Evolutionary conservation across 2,329 filamentous ascomycete species (phyloP).

Genomic region (Epichloe gansuensis): DNA sequence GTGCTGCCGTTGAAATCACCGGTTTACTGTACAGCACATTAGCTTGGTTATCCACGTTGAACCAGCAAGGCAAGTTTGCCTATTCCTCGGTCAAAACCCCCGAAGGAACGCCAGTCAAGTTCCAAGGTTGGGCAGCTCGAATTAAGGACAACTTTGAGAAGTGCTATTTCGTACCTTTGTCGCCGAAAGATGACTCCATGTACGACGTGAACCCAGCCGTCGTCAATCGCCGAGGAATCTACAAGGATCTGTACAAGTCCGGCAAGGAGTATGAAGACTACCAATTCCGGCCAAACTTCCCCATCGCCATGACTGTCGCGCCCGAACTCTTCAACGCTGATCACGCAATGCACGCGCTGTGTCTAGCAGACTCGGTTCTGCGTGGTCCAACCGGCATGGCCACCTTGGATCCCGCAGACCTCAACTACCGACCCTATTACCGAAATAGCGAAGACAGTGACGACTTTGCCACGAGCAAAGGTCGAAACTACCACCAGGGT

Average conservation of each 20-base stretch:
- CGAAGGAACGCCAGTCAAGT: slow-evolving; percentile 50
- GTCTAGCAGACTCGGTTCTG: slow-evolving; percentile 65
- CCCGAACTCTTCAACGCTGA: slow-evolving; percentile 70
- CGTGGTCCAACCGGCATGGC: slow-evolving; percentile 89
- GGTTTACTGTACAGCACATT: slow-evolving; percentile 86
- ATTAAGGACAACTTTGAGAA: slow-evolving; percentile 82
- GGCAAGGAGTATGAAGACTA: slow-evolving; percentile 97
- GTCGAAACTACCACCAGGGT: slow-evolving; percentile 94
- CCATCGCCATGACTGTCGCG: slow-evolving; percentile 89
- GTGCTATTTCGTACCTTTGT: slow-evolving; percentile 73
- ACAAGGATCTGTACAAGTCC: slow-evolving; percentile 91
- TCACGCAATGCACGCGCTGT: slow-evolving; percentile 69
- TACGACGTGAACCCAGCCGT: slow-evolving; percentile 72
- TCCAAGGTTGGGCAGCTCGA: slow-evolving; percentile 64
- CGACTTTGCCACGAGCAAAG: slow-evolving; percentile 86
- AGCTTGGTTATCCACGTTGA: slow-evolving; percentile 60
- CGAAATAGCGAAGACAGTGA: slow-evolving; percentile 86
- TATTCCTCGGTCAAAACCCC: slow-evolving; percentile 59
- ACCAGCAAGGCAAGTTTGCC: slow-evolving; percentile 55
- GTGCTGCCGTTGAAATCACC: slow-evolving; percentile 88
- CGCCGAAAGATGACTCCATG: slow-evolving; percentile 53
- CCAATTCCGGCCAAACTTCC: slow-evolving; percentile 86
- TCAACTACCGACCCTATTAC: slow-evolving; percentile 92
- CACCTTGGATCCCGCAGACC: slow-evolving; percentile 80
- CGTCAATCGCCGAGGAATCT: slow-evolving; percentile 86